Conservation (phyloP, 1,284 basidiomycete species). For the Omphalotus olearius region DNA sequence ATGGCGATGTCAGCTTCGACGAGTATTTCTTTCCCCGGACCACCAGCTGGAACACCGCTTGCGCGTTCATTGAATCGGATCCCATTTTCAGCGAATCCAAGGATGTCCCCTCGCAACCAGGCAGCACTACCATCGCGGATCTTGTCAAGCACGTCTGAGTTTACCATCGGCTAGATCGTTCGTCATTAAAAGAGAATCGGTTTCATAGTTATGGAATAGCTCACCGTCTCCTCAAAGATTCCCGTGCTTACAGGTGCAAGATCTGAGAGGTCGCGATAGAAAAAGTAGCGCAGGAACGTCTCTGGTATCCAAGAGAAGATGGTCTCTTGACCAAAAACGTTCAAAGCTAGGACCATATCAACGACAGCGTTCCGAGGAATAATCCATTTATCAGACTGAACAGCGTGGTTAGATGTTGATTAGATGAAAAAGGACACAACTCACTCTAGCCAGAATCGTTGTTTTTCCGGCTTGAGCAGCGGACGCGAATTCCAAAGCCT, state of each 20-base stretch:
- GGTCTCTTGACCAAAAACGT: constrained; percentile 56
- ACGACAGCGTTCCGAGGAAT: constrained; percentile 53
- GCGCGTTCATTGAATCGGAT: constrained; percentile 32
- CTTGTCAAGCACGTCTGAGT: constrained; percentile 50
- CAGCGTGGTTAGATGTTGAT: background rate
- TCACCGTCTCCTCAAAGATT: constrained; percentile 41
- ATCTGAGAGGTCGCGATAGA: constrained; percentile 47
- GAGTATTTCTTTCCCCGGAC: constrained; percentile 20
- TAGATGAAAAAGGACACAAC: constrained; percentile 25
- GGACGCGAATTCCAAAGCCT: constrained; percentile 54
- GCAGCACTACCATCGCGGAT: constrained; percentile 44
- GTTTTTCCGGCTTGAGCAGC: constrained; percentile 37
- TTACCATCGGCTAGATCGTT: constrained; percentile 39
- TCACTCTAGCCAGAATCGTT: constrained; percentile 43
- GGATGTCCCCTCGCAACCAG: constrained; percentile 54
- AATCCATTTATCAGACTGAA: constrained; percentile 40
- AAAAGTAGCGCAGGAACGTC: constrained; percentile 31
- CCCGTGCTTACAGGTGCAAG: constrained; percentile 38
- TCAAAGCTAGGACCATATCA: constrained; percentile 49
- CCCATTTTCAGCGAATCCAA: constrained; percentile 39
- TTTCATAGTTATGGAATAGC: too few species aligned
- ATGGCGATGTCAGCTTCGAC: constrained; percentile 54
- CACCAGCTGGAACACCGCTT: constrained; percentile 13
- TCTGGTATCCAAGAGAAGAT: constrained; percentile 23
- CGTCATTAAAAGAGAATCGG: too few species aligned